Conservation (phyloP, 805 yeast genomes). For the Spathaspora sp. region DNA sequence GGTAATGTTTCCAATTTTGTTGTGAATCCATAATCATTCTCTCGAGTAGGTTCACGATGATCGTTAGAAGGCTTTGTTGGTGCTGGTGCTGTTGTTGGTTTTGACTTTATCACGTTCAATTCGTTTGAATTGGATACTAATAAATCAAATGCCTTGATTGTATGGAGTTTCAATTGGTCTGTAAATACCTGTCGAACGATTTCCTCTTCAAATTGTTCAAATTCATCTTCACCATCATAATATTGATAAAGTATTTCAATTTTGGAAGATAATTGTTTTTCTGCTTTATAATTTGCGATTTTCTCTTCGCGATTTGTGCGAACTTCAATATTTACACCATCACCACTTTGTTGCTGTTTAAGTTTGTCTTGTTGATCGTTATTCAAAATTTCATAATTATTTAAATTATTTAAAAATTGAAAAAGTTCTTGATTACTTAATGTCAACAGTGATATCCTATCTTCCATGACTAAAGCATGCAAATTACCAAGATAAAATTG, state of each 20-base stretch:
- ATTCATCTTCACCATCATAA: conserved; percentile 18
- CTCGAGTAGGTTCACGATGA: conserved; percentile 7
- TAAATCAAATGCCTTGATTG: conserved; percentile 50
- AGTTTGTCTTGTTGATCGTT: conserved; percentile 11
- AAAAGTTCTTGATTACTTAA: neutral
- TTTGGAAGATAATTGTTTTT: conserved; percentile 48
- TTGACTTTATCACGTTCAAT: conserved; percentile 51
- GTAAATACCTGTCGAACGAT: conserved; percentile 50
- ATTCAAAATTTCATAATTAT: conserved; percentile 32
- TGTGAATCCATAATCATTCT: conserved; percentile 49
- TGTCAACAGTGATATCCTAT: neutral
- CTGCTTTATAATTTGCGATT: conserved; percentile 62
- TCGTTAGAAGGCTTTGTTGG: conserved; percentile 2
- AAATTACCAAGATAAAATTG: conserved; percentile 53
- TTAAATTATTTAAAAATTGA: conserved; percentile 39
- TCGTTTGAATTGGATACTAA: conserved; percentile 66
- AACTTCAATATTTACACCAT: conserved; percentile 17
- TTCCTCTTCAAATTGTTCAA: conserved; percentile 58
- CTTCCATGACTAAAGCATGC: conserved; percentile 29
- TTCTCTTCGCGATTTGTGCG: conserved; percentile 61
- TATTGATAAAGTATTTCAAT: conserved; percentile 36
- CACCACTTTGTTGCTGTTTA: neutral
- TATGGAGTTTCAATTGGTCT: conserved; percentile 50
- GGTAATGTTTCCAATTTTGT: conserved; percentile 57
- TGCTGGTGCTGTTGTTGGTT: conserved; percentile 20